Evolutionary conservation across 768 basidiomycete species (phyloP), one percentile per base, ranked within the genome.

Genomic region (Kwoniella shandongensis): DNA sequence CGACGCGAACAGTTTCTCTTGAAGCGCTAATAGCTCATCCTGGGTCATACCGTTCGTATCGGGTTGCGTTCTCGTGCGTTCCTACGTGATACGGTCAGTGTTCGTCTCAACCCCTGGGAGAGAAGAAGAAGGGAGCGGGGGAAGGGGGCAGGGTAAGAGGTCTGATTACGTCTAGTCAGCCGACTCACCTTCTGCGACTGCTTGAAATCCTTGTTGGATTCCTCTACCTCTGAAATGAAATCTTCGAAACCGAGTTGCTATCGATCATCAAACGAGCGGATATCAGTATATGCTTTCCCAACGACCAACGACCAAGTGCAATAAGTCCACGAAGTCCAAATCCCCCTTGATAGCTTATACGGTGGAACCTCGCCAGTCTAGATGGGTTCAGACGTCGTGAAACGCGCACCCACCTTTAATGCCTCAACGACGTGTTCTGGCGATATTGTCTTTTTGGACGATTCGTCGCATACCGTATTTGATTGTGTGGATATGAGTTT

Each of bases 391-490:
- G n/a, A n/a, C n/a, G n/a, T n/a, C n/a, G n/a, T n/a, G n/a, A n/a
- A n/a, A n/a, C n/a, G n/a, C n/a, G n/a, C 40, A 77, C 81, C 49
- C 54, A 89, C 93, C 80, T 91, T 91, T 54, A 99, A 80, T 4
- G 96, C 96, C 22, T 83, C 80, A 27, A 97, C 87, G 41, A 98
- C 92, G 73, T 99, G 96, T 68, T 99, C 96, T 1, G 96, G 96
- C 4, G 91, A 88, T 67, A 99, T 98, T 0, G 96, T 99, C 81
- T 99, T 99, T 81, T 96, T 97, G 23, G 91, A 90, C 73, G 94
- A 92, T 74, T 91, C 87, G 73, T 98, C 96, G 72, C 96, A 99
- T 60, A 97, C 90, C 65, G 97, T 91, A 76, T 98, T 98, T 50
- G 96, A 91, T 75, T 97, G 91, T 8, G 92, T 91, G 17, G 96